Conservation (phyloP, 2,329 filamentous ascomycete species). For the Scopulariopsis brevicaulis region DNA sequence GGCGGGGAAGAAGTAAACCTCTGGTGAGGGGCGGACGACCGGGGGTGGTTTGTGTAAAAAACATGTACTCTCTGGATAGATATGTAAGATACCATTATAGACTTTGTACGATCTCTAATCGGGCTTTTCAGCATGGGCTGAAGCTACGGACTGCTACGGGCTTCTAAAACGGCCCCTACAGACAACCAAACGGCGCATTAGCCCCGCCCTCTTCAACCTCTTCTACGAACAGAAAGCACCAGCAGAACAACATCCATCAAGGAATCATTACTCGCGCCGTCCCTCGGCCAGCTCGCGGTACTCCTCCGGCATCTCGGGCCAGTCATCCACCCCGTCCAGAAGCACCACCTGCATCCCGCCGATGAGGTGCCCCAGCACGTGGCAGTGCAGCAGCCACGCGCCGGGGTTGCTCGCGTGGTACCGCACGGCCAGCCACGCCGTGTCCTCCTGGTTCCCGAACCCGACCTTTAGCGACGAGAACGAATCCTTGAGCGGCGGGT, state of each 20-base stretch:
- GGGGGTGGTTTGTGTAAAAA: conserved; percentile 3
- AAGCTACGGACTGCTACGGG: no score
- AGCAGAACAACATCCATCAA: background rate
- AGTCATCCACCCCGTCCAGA: conserved; percentile 31
- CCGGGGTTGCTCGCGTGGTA: conserved; percentile 42
- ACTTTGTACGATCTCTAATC: background rate
- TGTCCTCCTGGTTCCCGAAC: conserved; percentile 4
- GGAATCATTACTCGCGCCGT: background rate
- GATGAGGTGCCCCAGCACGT: conserved; percentile 39
- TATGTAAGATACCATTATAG: background rate
- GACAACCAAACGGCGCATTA: background rate
- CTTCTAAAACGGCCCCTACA: background rate
- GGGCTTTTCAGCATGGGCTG: background rate
- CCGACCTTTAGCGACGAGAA: conserved; percentile 10
- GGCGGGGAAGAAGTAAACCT: conserved; percentile 3
- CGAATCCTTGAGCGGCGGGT: conserved; percentile 40
- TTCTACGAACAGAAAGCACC: background rate
- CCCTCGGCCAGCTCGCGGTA: conserved; percentile 13
- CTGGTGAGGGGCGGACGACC: background rate
- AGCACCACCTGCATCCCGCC: conserved; percentile 45
- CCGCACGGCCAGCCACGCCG: conserved; percentile 34
- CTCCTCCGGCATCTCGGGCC: conserved; percentile 26
- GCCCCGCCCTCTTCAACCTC: background rate
- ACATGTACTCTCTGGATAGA: background rate
- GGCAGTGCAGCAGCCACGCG: conserved; percentile 43